Base-by-base conservation (phyloP, 2,329 filamentous ascomycete genomes). In the Clarireedia hainanense region DNA sequence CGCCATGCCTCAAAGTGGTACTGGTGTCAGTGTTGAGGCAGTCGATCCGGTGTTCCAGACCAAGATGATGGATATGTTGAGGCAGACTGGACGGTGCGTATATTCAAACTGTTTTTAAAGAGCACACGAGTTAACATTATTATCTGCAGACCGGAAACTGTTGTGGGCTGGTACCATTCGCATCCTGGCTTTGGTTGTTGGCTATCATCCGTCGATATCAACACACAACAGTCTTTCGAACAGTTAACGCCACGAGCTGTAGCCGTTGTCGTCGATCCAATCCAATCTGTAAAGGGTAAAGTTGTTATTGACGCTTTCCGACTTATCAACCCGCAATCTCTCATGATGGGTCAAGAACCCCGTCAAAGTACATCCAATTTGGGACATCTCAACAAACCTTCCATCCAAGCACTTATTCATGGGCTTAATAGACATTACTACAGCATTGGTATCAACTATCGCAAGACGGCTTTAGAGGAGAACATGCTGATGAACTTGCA, bases 31-130 rank as follows among this genome's bases (percentile, higher is more conserved):
- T 74, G 94, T 99, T 67, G 94, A 99, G 75, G 95, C 94, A 51
- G 94, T 99, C 61, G 94, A 99, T 71, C 91, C 91, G 9, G 94
- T 99, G 36, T 99, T 99, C 74, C 94, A 99, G 77, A 96, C 91
- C 68, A 99, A 96, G 80, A 99, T 99, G 94, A 99, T 99, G 94
- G 94, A 99, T 72, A 97, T 99, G 94, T 78, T 99, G 71, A 82
- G 89, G 69, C 94, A 99, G 79, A 99, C 94, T 57, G 94, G 94
- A 75, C 83, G 94, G 90, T 95, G 49, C 30, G 40, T 50, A 23
- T 6, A 30, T 50, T n/a, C 27, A 14, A 53, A 6, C 47, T 50
- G 23, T 50, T 40, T 47, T 14, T 53, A 36, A 34, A 39, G 40
- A 24, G 43, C 14, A 27, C 17, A 47, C 50, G 47, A 20, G 46